Evolutionary conservation across 768 basidiomycete species (phyloP).

Genomic region (Xanthoconium stramineum): DNA sequence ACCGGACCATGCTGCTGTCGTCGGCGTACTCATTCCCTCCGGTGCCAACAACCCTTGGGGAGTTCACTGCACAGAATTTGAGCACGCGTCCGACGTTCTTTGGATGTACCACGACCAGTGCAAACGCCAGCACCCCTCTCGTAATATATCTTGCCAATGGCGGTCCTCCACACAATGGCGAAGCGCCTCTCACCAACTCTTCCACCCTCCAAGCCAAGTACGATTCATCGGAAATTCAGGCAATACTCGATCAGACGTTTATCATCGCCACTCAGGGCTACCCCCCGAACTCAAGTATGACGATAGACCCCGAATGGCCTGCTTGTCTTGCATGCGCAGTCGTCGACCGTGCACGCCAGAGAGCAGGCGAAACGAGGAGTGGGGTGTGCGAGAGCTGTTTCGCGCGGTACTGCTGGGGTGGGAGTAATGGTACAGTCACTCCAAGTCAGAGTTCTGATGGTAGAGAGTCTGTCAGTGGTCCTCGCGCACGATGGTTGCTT

Average conservation of each 20-base stretch:
- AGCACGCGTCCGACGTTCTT: constrained; percentile 43
- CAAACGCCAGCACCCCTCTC: constrained; percentile 38
- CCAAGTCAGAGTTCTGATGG: not conserved
- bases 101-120: constrained; percentile 35
- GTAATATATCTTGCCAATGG: constrained; percentile 61
- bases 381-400: constrained; percentile 33
- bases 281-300: constrained; percentile 20
- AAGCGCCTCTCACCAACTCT: constrained; percentile 41
- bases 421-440: not conserved
- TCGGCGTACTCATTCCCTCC: constrained; percentile 33
- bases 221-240: constrained; percentile 33
- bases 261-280: constrained; percentile 43
- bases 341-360: constrained; percentile 42
- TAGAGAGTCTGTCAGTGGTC: not conserved
- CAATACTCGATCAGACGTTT: constrained; percentile 47
- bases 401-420: constrained; percentile 32
- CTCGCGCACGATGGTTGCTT: constrained; percentile 1
- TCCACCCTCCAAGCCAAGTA: constrained; percentile 40
- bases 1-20: constrained; percentile 38
- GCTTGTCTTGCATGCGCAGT: constrained; percentile 52
- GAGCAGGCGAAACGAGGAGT: constrained; percentile 23
- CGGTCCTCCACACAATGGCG: constrained; percentile 39
- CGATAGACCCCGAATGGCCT: constrained; percentile 42
- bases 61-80: constrained; percentile 36
- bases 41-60: constrained; percentile 25